These are phyloP conservation scores for Cryptococcus jaspeensis DNA, from an alignment of 1,284 basidiomycete genomes.

Conservation along the genomic window DNA sequence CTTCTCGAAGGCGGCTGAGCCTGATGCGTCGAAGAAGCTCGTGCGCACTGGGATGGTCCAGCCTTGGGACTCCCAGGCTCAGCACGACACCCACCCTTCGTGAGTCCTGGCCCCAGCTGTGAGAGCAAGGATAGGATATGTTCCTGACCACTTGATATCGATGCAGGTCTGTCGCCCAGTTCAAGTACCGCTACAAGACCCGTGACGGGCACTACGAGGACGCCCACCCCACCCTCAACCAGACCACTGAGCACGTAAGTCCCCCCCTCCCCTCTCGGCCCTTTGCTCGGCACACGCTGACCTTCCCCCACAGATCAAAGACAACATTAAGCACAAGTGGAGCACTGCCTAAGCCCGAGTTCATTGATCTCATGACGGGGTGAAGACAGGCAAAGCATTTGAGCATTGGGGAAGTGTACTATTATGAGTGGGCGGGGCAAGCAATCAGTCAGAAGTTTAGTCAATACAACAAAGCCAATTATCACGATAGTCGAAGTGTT, in stretches of 20 bases:
- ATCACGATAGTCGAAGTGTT: background rate
- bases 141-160: background rate
- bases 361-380: background rate
- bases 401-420: background rate
- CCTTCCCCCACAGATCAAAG: slow-evolving; percentile 13
- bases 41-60: slow-evolving; percentile 37
- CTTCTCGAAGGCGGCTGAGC: slow-evolving; percentile 40
- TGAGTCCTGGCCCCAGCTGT: slow-evolving; percentile 27
- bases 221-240: slow-evolving; percentile 41
- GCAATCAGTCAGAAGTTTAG: background rate
- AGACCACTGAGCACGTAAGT: slow-evolving; percentile 39
- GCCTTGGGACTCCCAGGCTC: slow-evolving; percentile 44
- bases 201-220: slow-evolving; percentile 49
- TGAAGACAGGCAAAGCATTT: background rate
- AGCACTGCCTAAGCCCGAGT: slow-evolving; percentile 11
- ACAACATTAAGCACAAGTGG: slow-evolving; percentile 18
- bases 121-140: no score
- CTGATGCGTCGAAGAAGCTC: slow-evolving; percentile 35
- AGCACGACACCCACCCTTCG: slow-evolving; percentile 44
- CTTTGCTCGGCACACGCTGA: background rate
- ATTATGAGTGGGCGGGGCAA: no score
- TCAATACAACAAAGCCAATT: background rate
- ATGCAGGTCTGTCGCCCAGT: slow-evolving; percentile 40
- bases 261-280: background rate
- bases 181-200: slow-evolving; percentile 53